Base-by-base conservation (phyloP, 2,329 filamentous ascomycete species). In the Monosporascus sp. region DNA sequence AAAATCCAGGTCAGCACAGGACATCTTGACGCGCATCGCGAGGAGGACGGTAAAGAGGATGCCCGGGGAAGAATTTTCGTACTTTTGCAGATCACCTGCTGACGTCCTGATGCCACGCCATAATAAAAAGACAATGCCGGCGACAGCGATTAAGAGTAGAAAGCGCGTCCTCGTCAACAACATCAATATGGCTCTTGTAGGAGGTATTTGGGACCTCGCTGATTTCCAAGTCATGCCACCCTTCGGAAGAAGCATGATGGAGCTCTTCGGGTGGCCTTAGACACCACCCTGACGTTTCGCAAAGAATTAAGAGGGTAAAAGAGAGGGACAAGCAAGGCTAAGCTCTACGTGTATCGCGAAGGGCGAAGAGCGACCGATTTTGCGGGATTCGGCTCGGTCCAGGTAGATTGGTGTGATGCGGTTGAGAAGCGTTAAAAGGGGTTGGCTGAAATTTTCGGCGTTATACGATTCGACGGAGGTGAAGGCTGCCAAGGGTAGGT, bases 211-310 rank as follows among this genome's bases (percentile, higher is more conserved):
- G 65, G 88, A 81, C 76, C 84, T 89, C 62, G 92, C 88, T 61
- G 90, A 88, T 79, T 96, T 97, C 92, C 93, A 97, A 71, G 85
- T 91, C 67, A 93, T 82, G 70, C 90, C 90, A 71, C 88, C 89
- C 75, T 96, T 96, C 60, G 90, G 89, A 64, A 95, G 84, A 76
- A 97, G 84, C 92, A 97, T 97, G 58, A 61, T 77, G 67, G 11
- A 68, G 67, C 65, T 60, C 59, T 66, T 67, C 61, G 66, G 70
- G 71, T 71, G 70, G 71, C 69, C 65, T 67, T 69, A 60, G 61
- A 64, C 69, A 73, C 74, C 73, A 74, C 72, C 71, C 67, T 56
- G 50, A 54, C 36, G 48, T 52, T 58, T 57, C 56, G 58, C 61
- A 47, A 58, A 56, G 31, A 31, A 34, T 34, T 14, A 34, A 40